Evolutionary conservation across 805 yeast genomes (phyloP).

Genomic region (Pichia rugopelliculosa): DNA sequence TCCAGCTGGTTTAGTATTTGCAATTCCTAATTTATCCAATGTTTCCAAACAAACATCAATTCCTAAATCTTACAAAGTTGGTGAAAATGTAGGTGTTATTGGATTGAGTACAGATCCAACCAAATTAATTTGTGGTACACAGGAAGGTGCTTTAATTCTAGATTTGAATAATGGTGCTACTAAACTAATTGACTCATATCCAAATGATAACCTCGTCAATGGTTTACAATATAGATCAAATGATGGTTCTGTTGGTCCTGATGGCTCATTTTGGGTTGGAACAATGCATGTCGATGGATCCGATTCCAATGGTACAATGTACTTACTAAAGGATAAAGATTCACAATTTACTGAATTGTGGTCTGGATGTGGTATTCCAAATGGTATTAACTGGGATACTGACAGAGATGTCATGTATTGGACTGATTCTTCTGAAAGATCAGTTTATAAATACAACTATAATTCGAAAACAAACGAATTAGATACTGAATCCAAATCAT

Average conservation of each 20-base stretch:
- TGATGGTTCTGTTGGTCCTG: slow-evolving; percentile 74
- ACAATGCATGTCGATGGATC: slow-evolving; percentile 45
- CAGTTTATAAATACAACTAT: slow-evolving; percentile 42
- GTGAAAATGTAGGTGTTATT: slow-evolving; percentile 60
- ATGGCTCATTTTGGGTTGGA: slow-evolving; percentile 76
- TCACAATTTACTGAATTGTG: slow-evolving; percentile 27
- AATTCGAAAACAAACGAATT: slow-evolving; percentile 30
- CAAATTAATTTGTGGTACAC: slow-evolving; percentile 52
- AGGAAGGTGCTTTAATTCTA: slow-evolving; percentile 55
- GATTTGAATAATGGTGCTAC: slow-evolving; percentile 35
- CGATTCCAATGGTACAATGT: slow-evolving; percentile 40
- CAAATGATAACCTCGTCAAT: slow-evolving; percentile 28
- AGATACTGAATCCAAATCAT: slow-evolving; percentile 29
- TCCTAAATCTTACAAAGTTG: slow-evolving; percentile 26
- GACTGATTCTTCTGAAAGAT: slow-evolving; percentile 44
- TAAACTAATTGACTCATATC: slow-evolving; percentile 32
- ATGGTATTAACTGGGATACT: slow-evolving; percentile 56
- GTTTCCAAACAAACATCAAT: slow-evolving; percentile 20
- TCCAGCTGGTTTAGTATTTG: slow-evolving; percentile 30
- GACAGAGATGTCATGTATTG: slow-evolving; percentile 37
- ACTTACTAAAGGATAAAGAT: slow-evolving; percentile 32
- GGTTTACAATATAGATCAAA: slow-evolving; percentile 50
- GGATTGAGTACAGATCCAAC: slow-evolving; percentile 54
- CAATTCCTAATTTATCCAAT: slow-evolving; percentile 9
- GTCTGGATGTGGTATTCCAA: slow-evolving; percentile 47